Base-by-base conservation (phyloP, 805 yeast genomes). In the Candida silvatica region DNA sequence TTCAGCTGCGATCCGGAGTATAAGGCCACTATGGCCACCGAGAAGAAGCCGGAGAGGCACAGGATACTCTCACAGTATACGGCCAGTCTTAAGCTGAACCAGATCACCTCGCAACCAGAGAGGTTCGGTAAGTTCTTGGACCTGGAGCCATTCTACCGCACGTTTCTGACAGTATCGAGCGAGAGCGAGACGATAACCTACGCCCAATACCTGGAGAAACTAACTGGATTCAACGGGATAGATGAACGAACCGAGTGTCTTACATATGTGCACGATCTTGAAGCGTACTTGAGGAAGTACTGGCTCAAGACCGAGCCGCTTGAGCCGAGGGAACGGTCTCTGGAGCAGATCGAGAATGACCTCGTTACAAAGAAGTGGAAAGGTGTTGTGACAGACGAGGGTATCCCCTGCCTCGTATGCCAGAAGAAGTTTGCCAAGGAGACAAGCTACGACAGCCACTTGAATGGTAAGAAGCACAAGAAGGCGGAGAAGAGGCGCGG, bases 381-480 rank as follows among this genome's bases (percentile, higher is more conserved):
- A n/a, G n/a, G n/a, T n/a, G n/a, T n/a, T n/a, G n/a, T n/a, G n/a
- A n/a, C n/a, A n/a, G 18, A 29, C 6, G 17, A 16, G 5, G 31
- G 28, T 17, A 20, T 28, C 12, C 80, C 54, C 44, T 90, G 97
- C 51, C 42, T 54, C 4, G 66, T 69, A 0, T 90, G 97, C 51
- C 64, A 70, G 20, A 80, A 74, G 48, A 37, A 47, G 15, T 87
- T 84, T 51, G 60, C 81, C 11, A 79, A 80, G 35, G 60, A 60
- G 19, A 58, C 86, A 0, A 92, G 83, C 0, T 87, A 64, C 50
- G 56, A 68, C 4, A 77, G 71, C 3, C 97, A 90, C 62, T 54
- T 85, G 18, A 40, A 47, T 1, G 94, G 95, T 1, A 83, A 81
- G 51, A 79, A 78, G 45, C 97, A 90, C 51, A 59, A 66, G 37